Evolutionary conservation across 2,329 filamentous ascomycete species (phyloP).

Genomic region (Fusarium buharicum): DNA sequence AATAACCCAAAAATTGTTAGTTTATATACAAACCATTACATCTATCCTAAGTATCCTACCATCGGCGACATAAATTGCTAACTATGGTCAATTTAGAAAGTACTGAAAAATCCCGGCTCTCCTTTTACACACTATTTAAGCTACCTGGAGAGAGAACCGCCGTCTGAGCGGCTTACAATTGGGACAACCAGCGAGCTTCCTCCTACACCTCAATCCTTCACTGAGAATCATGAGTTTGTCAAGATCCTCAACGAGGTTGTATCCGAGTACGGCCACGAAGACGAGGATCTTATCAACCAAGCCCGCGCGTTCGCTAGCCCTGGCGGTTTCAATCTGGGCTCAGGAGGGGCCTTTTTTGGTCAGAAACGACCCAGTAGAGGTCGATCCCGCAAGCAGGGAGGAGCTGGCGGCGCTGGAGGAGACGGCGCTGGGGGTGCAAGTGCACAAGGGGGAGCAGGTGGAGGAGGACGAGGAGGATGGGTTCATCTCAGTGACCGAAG

Average conservation of each 20-base stretch:
- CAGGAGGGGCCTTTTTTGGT: conserved; percentile 62
- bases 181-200: conserved; percentile 68
- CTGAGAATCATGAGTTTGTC: conserved; percentile 69
- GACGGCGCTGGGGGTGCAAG: conserved; percentile 66
- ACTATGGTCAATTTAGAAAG: conserved; percentile 59
- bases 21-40: conserved; percentile 16
- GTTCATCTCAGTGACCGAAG: conserved; percentile 72
- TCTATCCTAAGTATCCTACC: background rate
- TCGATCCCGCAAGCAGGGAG: conserved; percentile 49
- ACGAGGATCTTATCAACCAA: conserved; percentile 65
- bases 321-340: conserved; percentile 63
- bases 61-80: conserved; percentile 7
- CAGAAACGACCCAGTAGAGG: conserved; percentile 53
- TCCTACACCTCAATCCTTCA: conserved; percentile 69
- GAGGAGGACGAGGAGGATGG: conserved; percentile 69
- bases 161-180: conserved; percentile 64
- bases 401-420: conserved; percentile 54
- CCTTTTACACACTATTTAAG: conserved; percentile 65
- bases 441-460: conserved; percentile 70
- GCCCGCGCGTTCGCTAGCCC: conserved; percentile 69
- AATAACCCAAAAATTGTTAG: conserved; percentile 66
- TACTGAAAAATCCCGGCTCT: conserved; percentile 61
- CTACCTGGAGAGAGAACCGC: conserved; percentile 68
- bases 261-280: conserved; percentile 63
- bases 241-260: conserved; percentile 68